These are phyloP conservation scores for Dactylella cylindrospora DNA, from an alignment of 2,329 filamentous ascomycete species.

Conservation along the genomic window DNA sequence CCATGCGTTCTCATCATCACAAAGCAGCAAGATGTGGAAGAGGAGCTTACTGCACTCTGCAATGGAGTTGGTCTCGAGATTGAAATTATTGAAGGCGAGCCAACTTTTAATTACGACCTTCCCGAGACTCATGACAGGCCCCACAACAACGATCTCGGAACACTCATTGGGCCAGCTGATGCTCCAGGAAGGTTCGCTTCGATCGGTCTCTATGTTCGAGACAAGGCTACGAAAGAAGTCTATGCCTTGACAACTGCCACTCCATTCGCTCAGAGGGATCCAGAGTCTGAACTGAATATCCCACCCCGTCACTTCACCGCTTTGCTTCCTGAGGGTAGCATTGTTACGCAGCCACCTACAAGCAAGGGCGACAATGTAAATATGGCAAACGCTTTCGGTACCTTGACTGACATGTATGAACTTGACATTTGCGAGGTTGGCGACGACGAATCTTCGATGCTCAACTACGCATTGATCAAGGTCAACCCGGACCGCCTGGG, in stretches of 20 bases:
- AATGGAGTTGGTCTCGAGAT: constrained; percentile 24
- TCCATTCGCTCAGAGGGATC: constrained; percentile 24
- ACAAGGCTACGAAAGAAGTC: constrained; percentile 8
- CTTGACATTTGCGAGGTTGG: constrained; percentile 18
- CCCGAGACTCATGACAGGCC: constrained; percentile 2
- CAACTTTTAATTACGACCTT: constrained; percentile 34
- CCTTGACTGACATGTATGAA: constrained; percentile 25
- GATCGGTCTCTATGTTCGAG: constrained; percentile 22
- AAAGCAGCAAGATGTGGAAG: constrained; percentile 4
- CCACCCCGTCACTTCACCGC: constrained; percentile 23
- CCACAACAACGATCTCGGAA: constrained; percentile 18
- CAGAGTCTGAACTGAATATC: constrained; percentile 30
- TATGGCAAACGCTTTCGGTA: constrained; percentile 22
- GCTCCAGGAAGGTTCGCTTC: constrained; percentile 23
- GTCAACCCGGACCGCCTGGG: constrained; percentile 25
- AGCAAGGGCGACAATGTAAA: background rate
- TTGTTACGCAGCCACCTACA: constrained; percentile 21
- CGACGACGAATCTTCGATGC: constrained; percentile 9
- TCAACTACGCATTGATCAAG: constrained; percentile 35
- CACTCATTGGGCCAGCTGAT: constrained; percentile 30
- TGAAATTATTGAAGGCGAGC: constrained; percentile 31
- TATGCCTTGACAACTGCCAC: constrained; percentile 35
- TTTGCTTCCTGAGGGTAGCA: constrained; percentile 23
- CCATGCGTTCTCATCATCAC: constrained; percentile 35
- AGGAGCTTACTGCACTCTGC: constrained; percentile 15